These are phyloP conservation scores for Diplocarpon mali DNA, from an alignment of 2,329 filamentous ascomycete genomes.

Conservation along the genomic window DNA sequence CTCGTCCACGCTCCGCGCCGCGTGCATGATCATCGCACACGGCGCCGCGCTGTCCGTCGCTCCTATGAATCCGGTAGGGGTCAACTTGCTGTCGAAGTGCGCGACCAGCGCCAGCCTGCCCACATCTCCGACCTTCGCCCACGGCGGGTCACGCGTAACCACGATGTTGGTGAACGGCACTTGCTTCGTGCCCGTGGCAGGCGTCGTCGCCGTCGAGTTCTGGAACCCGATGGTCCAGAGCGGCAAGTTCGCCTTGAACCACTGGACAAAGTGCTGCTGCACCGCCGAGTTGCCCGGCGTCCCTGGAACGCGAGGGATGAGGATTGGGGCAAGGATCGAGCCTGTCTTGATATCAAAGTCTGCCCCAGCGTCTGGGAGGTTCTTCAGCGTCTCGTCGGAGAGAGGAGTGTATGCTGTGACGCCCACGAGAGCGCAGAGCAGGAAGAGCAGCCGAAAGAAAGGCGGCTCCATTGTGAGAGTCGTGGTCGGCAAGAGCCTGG, in stretches of 20 bases:
- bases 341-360: constrained; percentile 74
- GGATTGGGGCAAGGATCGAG: constrained; percentile 70
- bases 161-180: constrained; percentile 84
- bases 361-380: constrained; percentile 57
- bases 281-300: constrained; percentile 63
- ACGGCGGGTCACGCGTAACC: constrained; percentile 78
- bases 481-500: constrained; percentile 16
- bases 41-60: constrained; percentile 90
- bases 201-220: constrained; percentile 80
- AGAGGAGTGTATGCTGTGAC: constrained; percentile 34
- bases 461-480: constrained; percentile 12
- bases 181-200: constrained; percentile 55
- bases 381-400: constrained; percentile 62
- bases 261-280: constrained; percentile 72
- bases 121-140: constrained; percentile 62
- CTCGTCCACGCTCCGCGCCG: constrained; percentile 66
- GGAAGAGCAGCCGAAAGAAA: constrained; percentile 10
- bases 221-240: constrained; percentile 74
- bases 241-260: constrained; percentile 65
- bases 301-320: constrained; percentile 80
- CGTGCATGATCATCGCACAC: constrained; percentile 87
- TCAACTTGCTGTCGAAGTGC: constrained; percentile 82
- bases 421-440: constrained; percentile 11
- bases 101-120: constrained; percentile 77
- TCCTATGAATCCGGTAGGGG: constrained; percentile 78